Base-by-base conservation (phyloP, 257 asterid genomes). In the Solanum sparsipilum region DNA sequence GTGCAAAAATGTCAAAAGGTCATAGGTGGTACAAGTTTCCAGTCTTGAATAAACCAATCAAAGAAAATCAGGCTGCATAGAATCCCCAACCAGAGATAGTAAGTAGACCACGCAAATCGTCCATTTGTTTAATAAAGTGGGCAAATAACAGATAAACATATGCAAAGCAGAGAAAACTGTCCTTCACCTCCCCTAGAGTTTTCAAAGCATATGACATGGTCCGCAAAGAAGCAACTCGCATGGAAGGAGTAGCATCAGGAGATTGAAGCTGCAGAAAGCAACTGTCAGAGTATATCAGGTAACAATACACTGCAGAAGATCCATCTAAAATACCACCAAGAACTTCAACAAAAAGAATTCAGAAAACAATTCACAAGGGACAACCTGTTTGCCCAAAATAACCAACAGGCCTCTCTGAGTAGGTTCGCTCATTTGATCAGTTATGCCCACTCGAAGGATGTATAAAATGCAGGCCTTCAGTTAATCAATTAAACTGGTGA, bases 401-500 rank as follows among this genome's bases (percentile, higher is more conserved):
- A 94, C 97, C 83, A 93, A 94, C 90, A 96, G 94, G 92, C 95
- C 93, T 90, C 98, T 93, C 93, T 97, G 99, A 89, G 98, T 94
- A 83, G 99, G 95, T 88, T 97, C 99, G 36, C 95, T 93, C 99
- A 97, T 95, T 91, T 95, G 99, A 92, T 97, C 99, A 82, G 97
- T 95, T 89, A 97, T 86, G 87, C 99, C 99, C 34, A 97, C 98
- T 86, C 98, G 95, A 88, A 97, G 90, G 67, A 96, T 92, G 88
- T 97, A 97, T 63, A 97, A 93, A 84, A 97, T 98, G 89, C 99
- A 97, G 84, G 99, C 99, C 99, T 97, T 93, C 93, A 94, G 92
- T 92, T 78, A 91, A 92, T 41, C 87, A 91, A 84, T 68, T 36
- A 63, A 60, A 89, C 88, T 88, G 90, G 87, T 86, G 20, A 81